These are phyloP conservation scores for Mycena latifolia DNA, from an alignment of 768 basidiomycete species.

Conservation along the genomic window DNA sequence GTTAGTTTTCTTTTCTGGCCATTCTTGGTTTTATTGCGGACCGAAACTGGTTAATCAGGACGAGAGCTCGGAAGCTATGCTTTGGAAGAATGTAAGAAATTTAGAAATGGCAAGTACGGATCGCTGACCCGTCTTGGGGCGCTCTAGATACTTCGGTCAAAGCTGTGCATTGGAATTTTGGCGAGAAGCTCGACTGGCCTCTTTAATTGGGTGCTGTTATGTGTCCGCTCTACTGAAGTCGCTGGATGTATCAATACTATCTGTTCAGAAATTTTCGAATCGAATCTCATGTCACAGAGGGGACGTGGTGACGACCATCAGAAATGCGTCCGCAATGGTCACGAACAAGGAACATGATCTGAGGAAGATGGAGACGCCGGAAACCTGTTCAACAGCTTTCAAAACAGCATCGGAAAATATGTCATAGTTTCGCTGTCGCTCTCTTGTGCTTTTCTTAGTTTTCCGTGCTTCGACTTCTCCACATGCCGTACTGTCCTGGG, in stretches of 20 bases:
- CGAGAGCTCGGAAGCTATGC: conserved; percentile 91
- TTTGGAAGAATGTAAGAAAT: conserved; percentile 77
- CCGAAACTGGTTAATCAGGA: conserved; percentile 57
- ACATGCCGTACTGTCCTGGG: conserved; percentile 11
- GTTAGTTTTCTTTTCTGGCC: conserved; percentile 1
- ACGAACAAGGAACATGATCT: conserved; percentile 13
- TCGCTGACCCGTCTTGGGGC: conserved; percentile 51
- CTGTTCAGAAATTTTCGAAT: conserved; percentile 8
- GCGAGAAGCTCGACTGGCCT: conserved; percentile 85
- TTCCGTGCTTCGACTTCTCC: conserved; percentile 26
- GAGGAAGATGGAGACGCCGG: background rate
- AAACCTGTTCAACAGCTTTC: conserved; percentile 23
- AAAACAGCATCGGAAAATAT: background rate
- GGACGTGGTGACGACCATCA: conserved; percentile 24
- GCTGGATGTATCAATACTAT: conserved; percentile 17
- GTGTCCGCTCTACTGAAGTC: conserved; percentile 3
- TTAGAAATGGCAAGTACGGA: conserved; percentile 43
- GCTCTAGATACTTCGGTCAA: conserved; percentile 75
- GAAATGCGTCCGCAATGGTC: conserved; percentile 4
- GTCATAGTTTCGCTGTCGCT: background rate
- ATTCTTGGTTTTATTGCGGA: background rate
- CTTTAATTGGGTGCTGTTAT: conserved; percentile 53
- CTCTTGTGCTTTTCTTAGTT: conserved; percentile 6
- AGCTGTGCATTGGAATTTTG: conserved; percentile 91
- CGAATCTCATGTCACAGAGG: conserved; percentile 7